Base-by-base conservation (phyloP, 805 yeast species). In the Cyberlindnera sargentensis region DNA sequence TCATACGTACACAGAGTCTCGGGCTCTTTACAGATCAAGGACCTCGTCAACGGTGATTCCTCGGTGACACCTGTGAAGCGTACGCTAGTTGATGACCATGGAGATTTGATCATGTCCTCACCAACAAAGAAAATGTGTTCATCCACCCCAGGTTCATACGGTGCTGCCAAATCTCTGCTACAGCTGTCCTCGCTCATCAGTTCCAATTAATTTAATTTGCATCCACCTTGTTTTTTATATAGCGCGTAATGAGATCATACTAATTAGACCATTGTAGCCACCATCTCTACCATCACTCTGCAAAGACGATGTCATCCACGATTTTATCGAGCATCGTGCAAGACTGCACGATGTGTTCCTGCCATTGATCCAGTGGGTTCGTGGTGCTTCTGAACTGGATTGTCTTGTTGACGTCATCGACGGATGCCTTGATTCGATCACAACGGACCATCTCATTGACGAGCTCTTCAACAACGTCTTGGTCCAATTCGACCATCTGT, bases 131-230 rank as follows among this genome's bases (percentile, higher is more conserved):
- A 63, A 28, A 6, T 46, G 6, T 49, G 46, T 15, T 51, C 66
- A 47, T 62, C 72, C 4, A 71, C 75, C 3, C 75, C 76, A 6
- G 68, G 72, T 4, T 68, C 73, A 1, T 70, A 69, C 43, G 75
- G 74, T 32, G 76, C 75, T 28, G 76, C 76, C 8, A 62, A 66
- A 42, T 70, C 72, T 25, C 50, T 71, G 42, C 45, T 71, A 28
- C 73, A 70, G 46, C 44, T 71, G 46, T 15, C 20, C 20, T 70
- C 44, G 6, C 61, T 67, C 41, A 48, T 49, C 44, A 46, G 51
- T 8, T 60, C 67, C 11, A 46, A 45, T 38, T 49, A 23, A 43
- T 11, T 25, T 25, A 20, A 34, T 39, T 36, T 41, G 39, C 11
- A 32, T 34, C 35, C 20, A 15, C 20, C 20, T 15, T 15, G 20